These are phyloP conservation scores for Botrytis tulipae DNA, from an alignment of 2,329 filamentous ascomycete genomes.

Conservation along the genomic window DNA sequence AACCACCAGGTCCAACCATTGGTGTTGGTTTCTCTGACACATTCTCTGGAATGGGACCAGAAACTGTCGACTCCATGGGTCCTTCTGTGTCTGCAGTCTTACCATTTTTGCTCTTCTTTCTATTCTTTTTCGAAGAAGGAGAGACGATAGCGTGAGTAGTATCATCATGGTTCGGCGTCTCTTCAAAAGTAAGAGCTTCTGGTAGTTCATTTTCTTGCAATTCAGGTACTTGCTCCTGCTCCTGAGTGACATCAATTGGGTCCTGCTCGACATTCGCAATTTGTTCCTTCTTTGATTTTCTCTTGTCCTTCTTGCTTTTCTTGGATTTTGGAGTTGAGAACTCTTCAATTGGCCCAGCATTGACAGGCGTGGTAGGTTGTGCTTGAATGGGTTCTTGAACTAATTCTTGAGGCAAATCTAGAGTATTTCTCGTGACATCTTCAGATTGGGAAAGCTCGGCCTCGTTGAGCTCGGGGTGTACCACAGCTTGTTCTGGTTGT, in stretches of 20 bases:
- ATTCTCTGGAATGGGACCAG: slow-evolving; percentile 17
- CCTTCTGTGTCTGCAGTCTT: not conserved
- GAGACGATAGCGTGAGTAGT: not conserved
- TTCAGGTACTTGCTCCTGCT: not conserved
- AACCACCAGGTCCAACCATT: slow-evolving; percentile 26
- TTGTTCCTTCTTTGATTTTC: slow-evolving; percentile 24
- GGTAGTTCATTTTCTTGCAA: not conserved
- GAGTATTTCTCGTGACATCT: not conserved
- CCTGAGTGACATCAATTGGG: not conserved
- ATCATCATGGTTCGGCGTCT: not conserved
- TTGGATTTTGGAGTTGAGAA: slow-evolving; percentile 22
- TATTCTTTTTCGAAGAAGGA: not conserved
- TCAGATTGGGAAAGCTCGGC: not conserved
- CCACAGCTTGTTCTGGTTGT: slow-evolving; percentile 2
- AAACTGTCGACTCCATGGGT: slow-evolving; percentile 14
- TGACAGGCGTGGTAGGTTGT: slow-evolving; percentile 4
- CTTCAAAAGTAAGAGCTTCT: not conserved
- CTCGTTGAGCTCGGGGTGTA: slow-evolving; percentile 2
- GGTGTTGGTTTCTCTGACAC: slow-evolving; percentile 27
- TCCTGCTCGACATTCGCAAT: slow-evolving; percentile 9
- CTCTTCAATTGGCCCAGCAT: slow-evolving; percentile 11
- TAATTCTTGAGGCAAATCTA: not conserved
- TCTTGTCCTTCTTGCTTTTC: slow-evolving; percentile 30
- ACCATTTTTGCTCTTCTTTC: not conserved
- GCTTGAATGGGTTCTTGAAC: slow-evolving; percentile 17